phyloP scores from a whole-genome alignment of 208 protist species.

The Trypanosoma rangeli region DNA sequence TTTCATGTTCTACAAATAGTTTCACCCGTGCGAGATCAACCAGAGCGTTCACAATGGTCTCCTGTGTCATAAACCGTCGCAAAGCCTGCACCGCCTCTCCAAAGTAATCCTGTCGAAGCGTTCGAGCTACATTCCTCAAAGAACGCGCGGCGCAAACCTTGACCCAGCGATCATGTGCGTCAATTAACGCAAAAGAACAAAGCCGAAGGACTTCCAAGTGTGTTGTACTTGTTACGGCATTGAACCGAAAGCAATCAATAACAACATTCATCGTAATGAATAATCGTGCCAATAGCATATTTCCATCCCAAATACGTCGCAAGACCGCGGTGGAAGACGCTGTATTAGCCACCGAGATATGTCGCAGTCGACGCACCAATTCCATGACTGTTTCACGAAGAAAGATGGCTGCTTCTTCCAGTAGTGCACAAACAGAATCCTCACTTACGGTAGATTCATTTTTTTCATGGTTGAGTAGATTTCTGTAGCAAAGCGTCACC shows the following conservation, averaged over 20 bases:
- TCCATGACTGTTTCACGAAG: slow-evolving; percentile 44
- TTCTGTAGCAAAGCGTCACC: slow-evolving; percentile 69
- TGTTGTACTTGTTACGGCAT: slow-evolving; percentile 59
- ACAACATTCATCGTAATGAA: slow-evolving; percentile 67
- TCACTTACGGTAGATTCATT: slow-evolving; percentile 32
- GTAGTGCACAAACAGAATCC: slow-evolving; percentile 61
- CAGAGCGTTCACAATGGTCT: slow-evolving; percentile 62
- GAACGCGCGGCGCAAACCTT: slow-evolving; percentile 73
- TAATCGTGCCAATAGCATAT: slow-evolving; percentile 51
- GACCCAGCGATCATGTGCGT: slow-evolving; percentile 59
- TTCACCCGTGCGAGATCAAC: slow-evolving; percentile 57
- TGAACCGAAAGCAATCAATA: slow-evolving; percentile 83
- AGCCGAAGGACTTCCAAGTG: slow-evolving; percentile 69
- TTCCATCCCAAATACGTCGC: slow-evolving; percentile 7
- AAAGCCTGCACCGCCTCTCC: slow-evolving; percentile 39
- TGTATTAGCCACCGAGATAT: not conserved
- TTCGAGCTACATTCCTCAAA: slow-evolving; percentile 48
- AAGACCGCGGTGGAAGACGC: not conserved
- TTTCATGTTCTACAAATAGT: slow-evolving; percentile 33
- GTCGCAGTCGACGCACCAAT: slow-evolving; percentile 32
- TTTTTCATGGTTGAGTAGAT: slow-evolving; percentile 32
- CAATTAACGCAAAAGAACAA: slow-evolving; percentile 60
- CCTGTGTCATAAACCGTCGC: slow-evolving; percentile 28
- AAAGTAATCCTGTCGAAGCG: slow-evolving; percentile 56
- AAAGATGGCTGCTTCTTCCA: slow-evolving; percentile 72